Percentiles rank a stretch among this genome's conserved stretches.
Conservation (phyloP, 768 basidiomycete genomes). For the Gyrodon lividus region DNA sequence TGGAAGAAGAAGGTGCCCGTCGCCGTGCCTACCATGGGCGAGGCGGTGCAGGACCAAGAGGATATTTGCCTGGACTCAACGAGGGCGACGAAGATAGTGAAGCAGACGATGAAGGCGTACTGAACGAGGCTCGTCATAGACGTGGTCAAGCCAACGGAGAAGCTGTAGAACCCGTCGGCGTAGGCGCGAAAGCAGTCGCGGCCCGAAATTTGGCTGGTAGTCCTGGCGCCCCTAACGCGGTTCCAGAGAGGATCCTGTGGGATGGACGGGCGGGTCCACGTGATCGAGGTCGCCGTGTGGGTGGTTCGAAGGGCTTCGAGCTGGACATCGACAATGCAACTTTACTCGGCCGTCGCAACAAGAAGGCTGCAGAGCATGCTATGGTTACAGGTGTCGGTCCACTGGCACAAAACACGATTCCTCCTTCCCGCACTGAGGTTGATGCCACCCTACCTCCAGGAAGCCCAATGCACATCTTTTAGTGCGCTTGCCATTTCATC, state of each 20-base stretch:
- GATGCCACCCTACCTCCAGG: conserved; percentile 17
- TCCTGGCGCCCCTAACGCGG: conserved; percentile 8
- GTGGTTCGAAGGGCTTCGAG: conserved; percentile 57
- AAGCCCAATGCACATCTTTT: conserved; percentile 34
- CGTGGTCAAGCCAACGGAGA: conserved; percentile 32
- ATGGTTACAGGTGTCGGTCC: conserved; percentile 33
- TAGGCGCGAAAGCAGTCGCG: conserved; percentile 11
- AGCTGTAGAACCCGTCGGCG: not conserved
- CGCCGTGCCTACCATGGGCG: conserved; percentile 78
- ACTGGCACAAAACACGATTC: conserved; percentile 24
- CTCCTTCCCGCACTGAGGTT: conserved; percentile 5
- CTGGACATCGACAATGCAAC: conserved; percentile 87
- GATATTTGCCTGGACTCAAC: conserved; percentile 83
- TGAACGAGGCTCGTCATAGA: conserved; percentile 49
- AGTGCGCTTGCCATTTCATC: not conserved
- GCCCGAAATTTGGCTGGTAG: conserved; percentile 9
- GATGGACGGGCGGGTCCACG: conserved; percentile 72
- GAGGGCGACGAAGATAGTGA: conserved; percentile 82
- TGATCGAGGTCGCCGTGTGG: conserved; percentile 46
- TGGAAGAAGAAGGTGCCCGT: conserved; percentile 97
- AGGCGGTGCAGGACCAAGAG: conserved; percentile 73
- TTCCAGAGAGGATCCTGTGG: conserved; percentile 33
- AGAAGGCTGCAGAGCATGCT: conserved; percentile 24
- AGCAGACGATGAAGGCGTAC: conserved; percentile 46
- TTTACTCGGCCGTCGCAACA: conserved; percentile 71